phyloP scores from a whole-genome alignment of 2,329 filamentous ascomycete genomes.

The Tolypocladium cylindrosporum region DNA sequence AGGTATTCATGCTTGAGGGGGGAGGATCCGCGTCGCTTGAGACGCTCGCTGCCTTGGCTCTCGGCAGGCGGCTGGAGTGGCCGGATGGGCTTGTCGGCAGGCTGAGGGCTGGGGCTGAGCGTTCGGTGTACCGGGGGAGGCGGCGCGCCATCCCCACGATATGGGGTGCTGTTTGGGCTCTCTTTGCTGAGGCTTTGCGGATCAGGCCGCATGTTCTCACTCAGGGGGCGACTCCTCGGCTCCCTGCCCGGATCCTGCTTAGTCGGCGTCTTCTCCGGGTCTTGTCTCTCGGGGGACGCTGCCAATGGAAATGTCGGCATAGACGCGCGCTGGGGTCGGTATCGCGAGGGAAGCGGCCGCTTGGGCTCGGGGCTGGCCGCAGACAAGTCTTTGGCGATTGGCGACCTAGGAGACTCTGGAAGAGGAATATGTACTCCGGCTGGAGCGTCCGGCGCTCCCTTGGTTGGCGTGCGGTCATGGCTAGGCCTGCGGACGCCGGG shows the following conservation, averaged over 20 bases:
- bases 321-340: conserved; percentile 12
- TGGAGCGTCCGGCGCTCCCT: conserved; percentile 16
- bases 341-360: conserved; percentile 12
- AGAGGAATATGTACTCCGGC: conserved; percentile 18
- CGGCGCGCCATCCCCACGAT: conserved; percentile 44
- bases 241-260: conserved; percentile 17
- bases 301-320: background rate
- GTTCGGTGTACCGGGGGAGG: conserved; percentile 45
- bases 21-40: conserved; percentile 72
- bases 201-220: conserved; percentile 28
- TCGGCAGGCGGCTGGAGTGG: conserved; percentile 23
- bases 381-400: conserved; percentile 7
- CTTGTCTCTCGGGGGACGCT: background rate
- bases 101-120: conserved; percentile 26
- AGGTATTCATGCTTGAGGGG: conserved; percentile 96
- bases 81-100: conserved; percentile 10
- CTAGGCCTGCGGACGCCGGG: conserved; percentile 18
- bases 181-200: conserved; percentile 22
- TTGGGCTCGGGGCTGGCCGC: conserved; percentile 12
- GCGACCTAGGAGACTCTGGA: conserved; percentile 12
- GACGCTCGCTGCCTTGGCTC: conserved; percentile 27
- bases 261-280: conserved; percentile 6
- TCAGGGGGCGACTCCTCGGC: conserved; percentile 18
- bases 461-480: conserved; percentile 9
- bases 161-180: conserved; percentile 19